Evolutionary conservation across 768 basidiomycete species (phyloP), one percentile per base, ranked within the genome.

Genomic region (Mycena vulgaris): DNA sequence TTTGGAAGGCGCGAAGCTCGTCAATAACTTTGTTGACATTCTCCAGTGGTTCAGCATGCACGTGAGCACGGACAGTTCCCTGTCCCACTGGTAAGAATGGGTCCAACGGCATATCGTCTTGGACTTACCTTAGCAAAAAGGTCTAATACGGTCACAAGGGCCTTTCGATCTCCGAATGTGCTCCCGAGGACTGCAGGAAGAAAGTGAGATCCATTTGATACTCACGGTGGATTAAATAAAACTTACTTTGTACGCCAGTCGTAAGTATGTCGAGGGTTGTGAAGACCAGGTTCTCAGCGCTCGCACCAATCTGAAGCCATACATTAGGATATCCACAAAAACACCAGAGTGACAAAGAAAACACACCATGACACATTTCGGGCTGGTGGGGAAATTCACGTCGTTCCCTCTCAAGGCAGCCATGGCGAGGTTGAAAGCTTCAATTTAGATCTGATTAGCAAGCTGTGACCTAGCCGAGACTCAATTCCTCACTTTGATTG

Each of bases 401-500:
- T 16, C 58, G 56, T 70, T 75, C 2, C 65, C 62, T 28, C 23
- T 31, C 16, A 75, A 39, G 21, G 68, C 65, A 6, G 66, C 59
- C 45, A 71, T 58, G 27, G n/a, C n/a, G n/a, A n/a, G n/a, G n/a
- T n/a, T n/a, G n/a, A n/a, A 69, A 5, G 64, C 71, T 72, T 33
- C 0, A 11, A 19, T 39, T 37, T 8, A 27, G 9, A 48, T 56
- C 10, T 37, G 35, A 6, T 7, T 14, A 17, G 42, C 17, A 19
- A 45, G 19, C 7, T 45, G 5, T 17, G 9, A 10, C 19, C 16
- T 9, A 57, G 5, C 2, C n/a, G 51, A 65, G 16, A 11, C 13
- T n/a, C n/a, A n/a, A n/a, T n/a, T 10, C 65, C 73, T 8, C 51
- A 78, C 77, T 74, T 30, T 77, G 75, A 31, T 31, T 42, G 35